A percentile compares a stretch with the other conserved stretches of the same genome.
These are phyloP conservation scores for Colletotrichum truncatum DNA, from an alignment of 2,329 filamentous ascomycete genomes.

Conservation along the genomic window DNA sequence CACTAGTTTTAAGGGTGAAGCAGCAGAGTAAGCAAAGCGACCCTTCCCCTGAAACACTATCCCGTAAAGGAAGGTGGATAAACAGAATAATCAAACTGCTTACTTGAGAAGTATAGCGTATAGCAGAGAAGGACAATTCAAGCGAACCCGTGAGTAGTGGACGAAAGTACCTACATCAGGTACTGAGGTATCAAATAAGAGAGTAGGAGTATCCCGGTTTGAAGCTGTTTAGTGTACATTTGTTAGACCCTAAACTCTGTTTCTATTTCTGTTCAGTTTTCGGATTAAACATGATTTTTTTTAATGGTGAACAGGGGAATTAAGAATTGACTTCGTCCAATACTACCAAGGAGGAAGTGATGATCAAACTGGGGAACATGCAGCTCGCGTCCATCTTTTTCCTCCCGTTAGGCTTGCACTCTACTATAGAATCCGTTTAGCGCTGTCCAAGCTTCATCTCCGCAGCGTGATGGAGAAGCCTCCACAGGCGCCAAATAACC, in stretches of 20 bases:
- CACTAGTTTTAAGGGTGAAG: not conserved
- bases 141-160: no score
- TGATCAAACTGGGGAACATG: not conserved
- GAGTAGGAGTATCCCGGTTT: no score
- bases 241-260: no score
- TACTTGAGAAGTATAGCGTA: not conserved
- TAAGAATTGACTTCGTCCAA: no score
- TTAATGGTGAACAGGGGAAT: no score
- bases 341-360: no score
- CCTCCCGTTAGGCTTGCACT: not conserved
- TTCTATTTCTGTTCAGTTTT: no score
- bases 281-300: no score
- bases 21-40: not conserved
- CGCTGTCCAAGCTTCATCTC: not conserved
- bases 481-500: slow-evolving; percentile 16
- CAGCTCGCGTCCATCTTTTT: not conserved
- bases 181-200: no score
- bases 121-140: no score
- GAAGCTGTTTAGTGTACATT: no score
- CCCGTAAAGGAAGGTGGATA: slow-evolving; percentile 22
- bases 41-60: slow-evolving; percentile 8
- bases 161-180: no score
- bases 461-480: not conserved
- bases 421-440: not conserved
- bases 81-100: slow-evolving; percentile 4